These are phyloP conservation scores for Daedaleopsis nitida DNA, from an alignment of 768 basidiomycete genomes.

Conservation along the genomic window DNA sequence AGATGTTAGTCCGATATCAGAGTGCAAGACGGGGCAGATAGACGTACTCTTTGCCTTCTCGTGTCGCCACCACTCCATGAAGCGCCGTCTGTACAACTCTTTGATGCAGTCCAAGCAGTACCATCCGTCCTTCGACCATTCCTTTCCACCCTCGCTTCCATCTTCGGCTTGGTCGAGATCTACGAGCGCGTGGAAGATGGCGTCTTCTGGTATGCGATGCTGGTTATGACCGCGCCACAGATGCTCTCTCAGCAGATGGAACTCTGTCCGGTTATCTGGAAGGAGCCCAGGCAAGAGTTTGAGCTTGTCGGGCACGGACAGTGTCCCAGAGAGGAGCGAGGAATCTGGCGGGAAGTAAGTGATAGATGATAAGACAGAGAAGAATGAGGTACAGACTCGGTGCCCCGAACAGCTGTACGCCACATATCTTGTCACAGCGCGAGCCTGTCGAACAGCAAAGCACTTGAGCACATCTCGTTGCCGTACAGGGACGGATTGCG, in stretches of 20 bases:
- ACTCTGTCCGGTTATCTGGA: conserved; percentile 13
- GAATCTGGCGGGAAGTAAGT: conserved; percentile 15
- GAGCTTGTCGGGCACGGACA: background rate
- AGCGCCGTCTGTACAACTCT: conserved; percentile 17
- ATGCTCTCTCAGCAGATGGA: background rate
- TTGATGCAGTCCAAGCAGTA: conserved; percentile 29
- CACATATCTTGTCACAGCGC: conserved; percentile 18
- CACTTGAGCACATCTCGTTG: background rate
- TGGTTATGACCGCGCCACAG: background rate
- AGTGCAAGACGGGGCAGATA: background rate
- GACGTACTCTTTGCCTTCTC: conserved; percentile 12
- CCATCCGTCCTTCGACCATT: conserved; percentile 29
- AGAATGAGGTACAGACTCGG: conserved; percentile 27
- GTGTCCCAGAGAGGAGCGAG: conserved; percentile 10
- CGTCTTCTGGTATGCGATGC: background rate
- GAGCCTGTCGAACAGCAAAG: conserved; percentile 8
- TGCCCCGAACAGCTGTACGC: conserved; percentile 26
- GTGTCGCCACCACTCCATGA: conserved; percentile 26
- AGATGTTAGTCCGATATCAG: background rate
- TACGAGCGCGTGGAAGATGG: conserved; percentile 8
- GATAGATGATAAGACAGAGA: background rate
- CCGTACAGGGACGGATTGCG: background rate
- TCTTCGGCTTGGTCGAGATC: conserved; percentile 6
- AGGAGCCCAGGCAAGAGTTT: conserved; percentile 14
- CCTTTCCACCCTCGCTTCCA: conserved; percentile 1